phyloP scores from a whole-genome alignment of 1,284 basidiomycete genomes.

The Austroboletus niveus region DNA sequence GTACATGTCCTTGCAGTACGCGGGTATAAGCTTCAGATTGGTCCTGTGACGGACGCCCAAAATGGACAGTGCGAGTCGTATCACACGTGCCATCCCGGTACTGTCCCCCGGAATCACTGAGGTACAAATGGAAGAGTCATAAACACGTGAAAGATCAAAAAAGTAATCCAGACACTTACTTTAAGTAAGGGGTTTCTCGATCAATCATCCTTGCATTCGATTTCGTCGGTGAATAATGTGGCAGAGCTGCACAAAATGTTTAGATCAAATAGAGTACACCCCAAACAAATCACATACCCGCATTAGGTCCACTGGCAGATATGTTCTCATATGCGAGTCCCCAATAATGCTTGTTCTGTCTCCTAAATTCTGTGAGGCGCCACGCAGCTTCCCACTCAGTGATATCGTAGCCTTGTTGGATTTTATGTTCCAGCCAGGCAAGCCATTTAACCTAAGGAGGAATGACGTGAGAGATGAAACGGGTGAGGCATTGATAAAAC shows the following conservation, averaged over 20 bases:
- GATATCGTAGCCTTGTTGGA: slow-evolving; percentile 75
- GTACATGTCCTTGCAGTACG: slow-evolving; percentile 92
- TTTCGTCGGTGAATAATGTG: slow-evolving; percentile 87
- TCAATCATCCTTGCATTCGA: slow-evolving; percentile 73
- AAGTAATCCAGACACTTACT: slow-evolving; percentile 49
- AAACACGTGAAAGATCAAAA: slow-evolving; percentile 7
- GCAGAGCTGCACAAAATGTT: slow-evolving; percentile 55
- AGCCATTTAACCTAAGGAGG: slow-evolving; percentile 64
- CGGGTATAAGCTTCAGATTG: slow-evolving; percentile 91
- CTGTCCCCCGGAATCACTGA: slow-evolving; percentile 86
- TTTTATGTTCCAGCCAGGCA: slow-evolving; percentile 87
- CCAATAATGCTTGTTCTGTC: slow-evolving; percentile 75
- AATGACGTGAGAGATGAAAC: slow-evolving; percentile 14
- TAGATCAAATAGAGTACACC: slow-evolving; percentile 2
- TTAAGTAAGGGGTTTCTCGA: slow-evolving; percentile 81
- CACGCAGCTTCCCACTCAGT: slow-evolving; percentile 92
- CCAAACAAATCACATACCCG: slow-evolving; percentile 40
- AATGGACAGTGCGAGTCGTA: slow-evolving; percentile 88
- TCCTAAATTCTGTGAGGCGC: slow-evolving; percentile 77
- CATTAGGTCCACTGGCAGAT: slow-evolving; percentile 88
- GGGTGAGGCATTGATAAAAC: slow-evolving; percentile 27
- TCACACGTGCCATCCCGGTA: slow-evolving; percentile 92
- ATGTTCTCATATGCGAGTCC: slow-evolving; percentile 95
- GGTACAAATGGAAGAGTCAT: slow-evolving; percentile 20
- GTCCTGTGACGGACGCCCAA: slow-evolving; percentile 78